Conservation (phyloP, 108 stramenopile species). For the Cylindrotheca fusiformis region DNA sequence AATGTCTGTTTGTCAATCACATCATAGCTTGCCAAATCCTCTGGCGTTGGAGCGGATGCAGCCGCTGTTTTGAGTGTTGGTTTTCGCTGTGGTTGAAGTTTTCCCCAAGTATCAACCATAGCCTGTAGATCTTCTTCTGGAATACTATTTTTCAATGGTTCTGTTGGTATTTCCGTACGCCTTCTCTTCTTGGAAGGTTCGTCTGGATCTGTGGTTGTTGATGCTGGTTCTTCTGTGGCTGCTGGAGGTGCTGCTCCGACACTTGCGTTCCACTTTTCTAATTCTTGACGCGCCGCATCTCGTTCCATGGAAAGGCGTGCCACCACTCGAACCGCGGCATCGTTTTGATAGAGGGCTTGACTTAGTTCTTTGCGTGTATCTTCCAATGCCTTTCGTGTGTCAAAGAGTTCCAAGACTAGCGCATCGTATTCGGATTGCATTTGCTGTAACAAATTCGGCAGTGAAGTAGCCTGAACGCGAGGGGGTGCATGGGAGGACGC, state of each 20-base stretch:
- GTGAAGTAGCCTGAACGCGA: constrained; percentile 52
- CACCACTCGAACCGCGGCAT: constrained; percentile 93
- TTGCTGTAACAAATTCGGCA: constrained; percentile 57
- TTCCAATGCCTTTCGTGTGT: constrained; percentile 78
- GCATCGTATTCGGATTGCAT: constrained; percentile 89
- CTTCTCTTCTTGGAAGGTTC: constrained; percentile 21
- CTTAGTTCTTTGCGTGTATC: constrained; percentile 84
- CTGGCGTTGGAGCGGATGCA: constrained; percentile 25
- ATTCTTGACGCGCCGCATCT: constrained; percentile 71
- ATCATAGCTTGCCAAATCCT: constrained; percentile 28
- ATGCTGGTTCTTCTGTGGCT: constrained; percentile 2
- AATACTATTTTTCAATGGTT: constrained; percentile 30
- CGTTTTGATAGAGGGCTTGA: constrained; percentile 94
- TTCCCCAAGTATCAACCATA: constrained; percentile 60
- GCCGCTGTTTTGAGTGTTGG: constrained; percentile 33
- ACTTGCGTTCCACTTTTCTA: constrained; percentile 47
- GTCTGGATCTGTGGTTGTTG: constrained; percentile 7
- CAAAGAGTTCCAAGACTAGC: constrained; percentile 84
- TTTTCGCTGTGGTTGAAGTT: constrained; percentile 47
- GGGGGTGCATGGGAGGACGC: constrained; percentile 35
- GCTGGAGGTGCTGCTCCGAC: neutral
- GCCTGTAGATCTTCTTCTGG: constrained; percentile 38
- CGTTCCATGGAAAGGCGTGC: constrained; percentile 86
- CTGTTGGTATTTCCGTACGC: constrained; percentile 15
- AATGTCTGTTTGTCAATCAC: constrained; percentile 27